Evolutionary conservation across 148 eudicot genomes (phyloP), one percentile per base, ranked within the genome.

Genomic region (Salicornia ramosissima): DNA sequence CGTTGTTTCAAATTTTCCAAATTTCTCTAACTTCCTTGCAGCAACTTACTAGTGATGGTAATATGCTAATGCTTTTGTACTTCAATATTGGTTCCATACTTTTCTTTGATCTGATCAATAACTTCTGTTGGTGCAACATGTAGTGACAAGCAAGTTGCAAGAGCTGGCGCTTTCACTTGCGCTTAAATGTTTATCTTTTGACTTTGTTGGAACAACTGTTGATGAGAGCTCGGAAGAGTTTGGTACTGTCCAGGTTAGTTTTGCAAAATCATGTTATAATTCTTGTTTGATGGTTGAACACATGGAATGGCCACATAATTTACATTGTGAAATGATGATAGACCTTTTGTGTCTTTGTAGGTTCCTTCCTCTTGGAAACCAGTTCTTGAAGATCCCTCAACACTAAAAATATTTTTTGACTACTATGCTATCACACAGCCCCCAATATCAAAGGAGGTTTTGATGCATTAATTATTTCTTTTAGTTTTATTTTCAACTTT

Each of bases 221-320:
- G 97, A 92, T 82, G 97, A 92, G 81, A 92, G 96, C 74, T 89
- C 96, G 43, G 97, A 92, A 72, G 97, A 92, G 79, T 86, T 92
- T 79, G 96, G 96, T 52, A 84, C 97, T 83, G 83, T 89, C 58
- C 97, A 92, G 96, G 97, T 88, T 70, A 61, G 56, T 22, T 57
- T 65, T 47, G 40, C 34, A 19, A 18, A 36, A 61, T 33, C 22
- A 42, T 42, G 26, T 6, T 64, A 31, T 71, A 62, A 31, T 43
- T 36, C 54, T 58, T 36, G 46, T 67, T 66, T 28, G 25, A 62
- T 33, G 51, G 34, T 64, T 71, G 71, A 19, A 36, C 29, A 18
- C 59, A 42, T 47, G 14, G 42, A 56, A 50, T 34, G 45, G 24
- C 59, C 13, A 33, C 5, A 10, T 45, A 12, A 9, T 25, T 40